Evolutionary conservation across 1,284 basidiomycete species (phyloP), one percentile per base, ranked within the genome.

Genomic region (Cryptococcus sp.): DNA sequence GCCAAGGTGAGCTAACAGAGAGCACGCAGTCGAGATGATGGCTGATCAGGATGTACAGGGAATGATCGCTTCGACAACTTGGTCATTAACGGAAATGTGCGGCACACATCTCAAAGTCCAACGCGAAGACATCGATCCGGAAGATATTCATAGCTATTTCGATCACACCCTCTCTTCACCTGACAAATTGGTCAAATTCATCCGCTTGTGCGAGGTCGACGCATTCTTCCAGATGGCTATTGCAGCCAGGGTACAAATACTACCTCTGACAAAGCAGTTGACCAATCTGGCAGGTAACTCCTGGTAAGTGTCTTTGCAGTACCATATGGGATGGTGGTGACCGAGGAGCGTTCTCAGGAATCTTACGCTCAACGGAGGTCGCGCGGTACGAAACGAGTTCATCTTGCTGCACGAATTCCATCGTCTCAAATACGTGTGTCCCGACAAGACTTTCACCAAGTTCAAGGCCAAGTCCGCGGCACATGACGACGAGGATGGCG

Each of bases 351-450:
- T 19, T 16, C 20, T 39, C 39, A 93, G 91, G 91, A 96, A 93
- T 77, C 90, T 93, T 69, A 97, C 94, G 0, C 78, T 97, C 49
- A 94, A 93, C 67, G 91, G 93, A 66, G 95, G 95, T 67, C 91
- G 96, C 62, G 94, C 96, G 0, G 94, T 98, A 74, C 89, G 96
- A 40, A 99, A 99, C 79, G 96, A 99, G 79, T 99, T 95, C 82
- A 99, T 99, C 85, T 80, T 99, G 61, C 83, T 99, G 19, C 96
- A 99, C 79, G 94, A 98, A 74, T 99, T 99, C 81, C 93, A 99
- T 75, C 85, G 88, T 8, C 85, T 95, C 52, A 97, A 97, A 79
- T 98, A 94, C 75, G 87, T 99, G 63, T 93, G 92, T 68, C 96
- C 96, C 0, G 95, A 99, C 82, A 99, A 98, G 79, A 90, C 85